Conservation (phyloP, 768 basidiomycete genomes). For the Boletellus ananiceps region DNA sequence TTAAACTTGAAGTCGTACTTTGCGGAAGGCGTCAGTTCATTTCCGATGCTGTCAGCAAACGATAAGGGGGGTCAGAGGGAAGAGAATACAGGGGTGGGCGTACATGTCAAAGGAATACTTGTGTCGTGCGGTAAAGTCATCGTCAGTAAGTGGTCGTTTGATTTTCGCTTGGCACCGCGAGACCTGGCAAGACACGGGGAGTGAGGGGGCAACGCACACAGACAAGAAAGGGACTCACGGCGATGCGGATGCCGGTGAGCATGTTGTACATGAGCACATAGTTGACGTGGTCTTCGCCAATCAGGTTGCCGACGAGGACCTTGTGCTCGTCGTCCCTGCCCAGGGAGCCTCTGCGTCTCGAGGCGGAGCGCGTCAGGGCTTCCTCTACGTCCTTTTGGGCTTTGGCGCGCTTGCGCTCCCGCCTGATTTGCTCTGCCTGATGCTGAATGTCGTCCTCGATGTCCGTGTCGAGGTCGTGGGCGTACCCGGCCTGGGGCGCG, state of each 20-base stretch:
- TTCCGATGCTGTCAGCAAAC: slow-evolving; percentile 65
- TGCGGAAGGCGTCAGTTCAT: slow-evolving; percentile 96
- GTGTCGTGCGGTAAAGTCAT: slow-evolving; percentile 85
- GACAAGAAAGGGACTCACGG: slow-evolving; percentile 45
- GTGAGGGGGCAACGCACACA: slow-evolving; percentile 1
- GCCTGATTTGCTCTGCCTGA: slow-evolving; percentile 83
- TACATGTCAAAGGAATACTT: slow-evolving; percentile 98
- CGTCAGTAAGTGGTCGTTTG: slow-evolving; percentile 73
- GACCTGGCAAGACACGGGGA: slow-evolving; percentile 47
- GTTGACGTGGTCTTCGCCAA: slow-evolving; percentile 98
- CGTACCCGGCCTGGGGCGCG: slow-evolving; percentile 33
- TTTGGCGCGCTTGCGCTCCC: slow-evolving; percentile 75
- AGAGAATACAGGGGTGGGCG: slow-evolving; percentile 24
- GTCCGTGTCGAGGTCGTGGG: slow-evolving; percentile 36
- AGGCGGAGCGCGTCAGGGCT: slow-evolving; percentile 39
- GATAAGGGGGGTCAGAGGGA: slow-evolving; percentile 1
- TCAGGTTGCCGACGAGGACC: slow-evolving; percentile 88
- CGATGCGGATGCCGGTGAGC: slow-evolving; percentile 97
- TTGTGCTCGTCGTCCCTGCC: slow-evolving; percentile 42
- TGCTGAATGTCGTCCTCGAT: slow-evolving; percentile 65
- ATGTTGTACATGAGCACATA: slow-evolving; percentile 99
- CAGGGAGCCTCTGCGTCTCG: slow-evolving; percentile 20
- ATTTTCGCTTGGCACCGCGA: slow-evolving; percentile 97
- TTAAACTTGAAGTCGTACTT: slow-evolving; percentile 99
- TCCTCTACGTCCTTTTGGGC: slow-evolving; percentile 61